Base-by-base conservation (phyloP, 306 rosid species). In the Lablab purpureus region DNA sequence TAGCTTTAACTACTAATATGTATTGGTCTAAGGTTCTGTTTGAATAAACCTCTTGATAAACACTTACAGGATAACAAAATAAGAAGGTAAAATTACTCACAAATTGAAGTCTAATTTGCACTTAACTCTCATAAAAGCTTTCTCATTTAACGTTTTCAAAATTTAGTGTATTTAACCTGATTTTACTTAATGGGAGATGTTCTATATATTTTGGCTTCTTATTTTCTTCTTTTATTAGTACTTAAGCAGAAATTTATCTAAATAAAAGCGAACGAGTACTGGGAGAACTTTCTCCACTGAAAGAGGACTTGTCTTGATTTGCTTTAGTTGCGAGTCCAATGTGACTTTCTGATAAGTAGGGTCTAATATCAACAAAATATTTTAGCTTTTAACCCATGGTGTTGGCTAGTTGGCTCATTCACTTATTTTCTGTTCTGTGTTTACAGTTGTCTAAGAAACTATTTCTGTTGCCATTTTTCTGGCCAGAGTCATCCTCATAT, bases 381-480 rank as follows among this genome's bases (percentile, higher is more conserved):
- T 69, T 70, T 17, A 10, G 37, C 46, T 56, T 66, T n/a, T 43
- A 65, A 68, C 58, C 10, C n/a, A 12, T 50, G 66, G 40, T 80
- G 41, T 54, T 54, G 74, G 60, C 51, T 55, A 59, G 37, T 59
- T 56, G 64, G 19, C 40, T 28, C 2, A 11, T 70, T 18, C 71
- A 71, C 83, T 56, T 40, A 40, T 73, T 73, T 73, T 37, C 49
- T 7, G 60, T 73, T 37, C 49, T 7, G 60, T 36, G 17, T 18
- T 84, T 41, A 59, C 14, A 14, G 32, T 22, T 58, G 56, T 71
- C 54, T 36, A 23, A 18, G 46, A 51, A 68, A 18, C 36, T 23
- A 19, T 15, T 18, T 60, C 40, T 18, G 23, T 67, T 59, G 64
- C 78, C 15, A 67, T 47, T 27, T 30, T 46, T 50, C 27, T 67